Evolutionary conservation across 352 stramenopile genomes (phyloP), one percentile per base, ranked within the genome.

Genomic region (Globisporangium heterothallicum): DNA sequence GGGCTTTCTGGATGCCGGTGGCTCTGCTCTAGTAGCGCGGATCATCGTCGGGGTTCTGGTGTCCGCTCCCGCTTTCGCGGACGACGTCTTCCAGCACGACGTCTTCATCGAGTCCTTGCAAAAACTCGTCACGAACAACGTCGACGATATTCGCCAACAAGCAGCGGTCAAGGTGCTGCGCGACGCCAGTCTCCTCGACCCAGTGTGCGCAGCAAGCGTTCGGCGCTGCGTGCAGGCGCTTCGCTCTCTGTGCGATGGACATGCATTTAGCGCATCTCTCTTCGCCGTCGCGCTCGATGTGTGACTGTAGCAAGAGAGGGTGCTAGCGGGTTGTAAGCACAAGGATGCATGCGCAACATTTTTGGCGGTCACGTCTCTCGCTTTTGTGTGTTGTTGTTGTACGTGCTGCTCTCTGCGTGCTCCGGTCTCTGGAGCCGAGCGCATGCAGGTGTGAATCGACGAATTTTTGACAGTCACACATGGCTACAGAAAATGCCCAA

Each of bases 141-240:
- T 77, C 16, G 73, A 82, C 18, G 78, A 88, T 40, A 62, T 85
- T 53, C 72, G 78, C 0, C 74, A 86, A 47, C 78, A 88, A 51
- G 66, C 53, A 9, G 64, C 61, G 0, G 73, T 85, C 14, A 72
- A 72, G 36, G 49, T 88, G 58, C 66, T 88, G 48, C 78, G 74
- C 42, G 71, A 85, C 14, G 59, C 51, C 6, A 55, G 66, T 21
- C 41, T 42, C 5, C 38, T 72, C 38, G 53, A 64, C n/a, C 18
- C 42, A n/a, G 26, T 24, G 6, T 61, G 61, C 38, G 62, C 63
- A 0, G 56, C 58, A 32, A 56, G 55, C 9, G 72, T 78, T 13
- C 19, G 40, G 13, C 55, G 24, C 18, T 84, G 68, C 45, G 63
- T 85, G 40, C 61, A 56, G 43, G 57, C 30, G 26, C 36, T 88